Conservation (phyloP, 352 stramenopile genomes). For the Phytophthora meadii region DNA sequence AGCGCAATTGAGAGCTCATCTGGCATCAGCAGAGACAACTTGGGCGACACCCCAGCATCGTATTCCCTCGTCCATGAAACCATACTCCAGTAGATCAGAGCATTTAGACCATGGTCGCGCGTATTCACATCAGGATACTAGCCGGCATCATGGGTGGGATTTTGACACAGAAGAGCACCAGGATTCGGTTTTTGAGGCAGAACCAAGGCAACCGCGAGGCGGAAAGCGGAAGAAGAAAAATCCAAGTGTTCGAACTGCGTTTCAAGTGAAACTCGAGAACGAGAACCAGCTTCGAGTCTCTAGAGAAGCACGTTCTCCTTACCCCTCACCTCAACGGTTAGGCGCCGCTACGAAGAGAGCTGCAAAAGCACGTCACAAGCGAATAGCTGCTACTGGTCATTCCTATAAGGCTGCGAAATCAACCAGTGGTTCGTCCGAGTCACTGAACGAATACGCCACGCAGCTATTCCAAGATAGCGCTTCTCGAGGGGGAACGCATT, state of each 20-base stretch:
- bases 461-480: slow-evolving; percentile 69
- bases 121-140: slow-evolving; percentile 20
- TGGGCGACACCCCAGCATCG: slow-evolving; percentile 47
- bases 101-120: slow-evolving; percentile 17
- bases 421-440: slow-evolving; percentile 50
- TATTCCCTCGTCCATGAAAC: slow-evolving; percentile 26
- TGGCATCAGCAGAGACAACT: slow-evolving; percentile 45
- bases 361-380: slow-evolving; percentile 33
- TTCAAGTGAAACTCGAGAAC: slow-evolving; percentile 54
- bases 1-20: slow-evolving; percentile 59
- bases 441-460: slow-evolving; percentile 69
- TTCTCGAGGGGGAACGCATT: slow-evolving; percentile 7
- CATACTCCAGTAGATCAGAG: slow-evolving; percentile 41
- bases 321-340: slow-evolving; percentile 39
- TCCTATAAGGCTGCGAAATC: slow-evolving; percentile 10
- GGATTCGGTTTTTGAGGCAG: slow-evolving; percentile 10
- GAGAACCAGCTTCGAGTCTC: slow-evolving; percentile 49
- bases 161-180: slow-evolving; percentile 21
- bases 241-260: slow-evolving; percentile 16
- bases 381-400: slow-evolving; percentile 12
- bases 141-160: slow-evolving; percentile 15
- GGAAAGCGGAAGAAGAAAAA: slow-evolving; percentile 52
- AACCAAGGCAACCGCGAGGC: slow-evolving; percentile 9
- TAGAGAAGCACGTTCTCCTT: slow-evolving; percentile 37
- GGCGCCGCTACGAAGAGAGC: slow-evolving; percentile 35